Evolutionary conservation across 352 stramenopile species (phyloP), one percentile per base, ranked within the genome.

Genomic region (Pseudoperonospora humuli): DNA sequence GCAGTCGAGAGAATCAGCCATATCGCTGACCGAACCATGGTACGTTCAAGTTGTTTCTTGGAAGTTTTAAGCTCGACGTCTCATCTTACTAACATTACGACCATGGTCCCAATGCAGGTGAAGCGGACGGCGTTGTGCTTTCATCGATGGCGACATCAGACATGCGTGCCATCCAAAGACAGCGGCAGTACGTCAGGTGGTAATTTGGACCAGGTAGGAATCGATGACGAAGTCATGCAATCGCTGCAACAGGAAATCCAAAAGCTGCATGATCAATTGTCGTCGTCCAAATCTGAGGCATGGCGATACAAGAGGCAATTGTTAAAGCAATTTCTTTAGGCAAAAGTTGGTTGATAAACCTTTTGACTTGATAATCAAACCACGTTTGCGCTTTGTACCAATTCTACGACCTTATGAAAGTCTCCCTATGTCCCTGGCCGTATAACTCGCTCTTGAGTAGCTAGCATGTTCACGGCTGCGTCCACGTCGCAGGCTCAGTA

Each of bases 281-380:
- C 70, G 2, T 74, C 67, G 31, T 79, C 71, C 32, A 86, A 85
- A 50, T 79, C 74, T 6, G 71, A 85, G 46, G 74, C 70, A 5
- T 86, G 71, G 70, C 50, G 67, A n/a, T 85, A 86, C 70, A 89
- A 86, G 51, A 68, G 74, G 10, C 77, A 89, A 63, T 47, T 89
- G 33, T 59, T 89, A 13, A 84, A 86, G 55, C 72, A 89, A 37
- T 86, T 85, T 23, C 45, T 86, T 5, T 72, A 42, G 7, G 8
- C 28, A 38, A 18, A 49, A 36, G 10, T 5, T 29, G 42, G 21
- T 36, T 10, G 8, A 19, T 7, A 9, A 32, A 21, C n/a, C 7
- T 5, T 42, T 41, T 9, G 43, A 43, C 36, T 29, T 14, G 25
- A 39, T 44, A 46, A 37, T 3, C 28, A 9, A 27, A n/a, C n/a